These are phyloP conservation scores for Lactarius akahatsu DNA, from an alignment of 768 basidiomycete genomes.

Conservation along the genomic window DNA sequence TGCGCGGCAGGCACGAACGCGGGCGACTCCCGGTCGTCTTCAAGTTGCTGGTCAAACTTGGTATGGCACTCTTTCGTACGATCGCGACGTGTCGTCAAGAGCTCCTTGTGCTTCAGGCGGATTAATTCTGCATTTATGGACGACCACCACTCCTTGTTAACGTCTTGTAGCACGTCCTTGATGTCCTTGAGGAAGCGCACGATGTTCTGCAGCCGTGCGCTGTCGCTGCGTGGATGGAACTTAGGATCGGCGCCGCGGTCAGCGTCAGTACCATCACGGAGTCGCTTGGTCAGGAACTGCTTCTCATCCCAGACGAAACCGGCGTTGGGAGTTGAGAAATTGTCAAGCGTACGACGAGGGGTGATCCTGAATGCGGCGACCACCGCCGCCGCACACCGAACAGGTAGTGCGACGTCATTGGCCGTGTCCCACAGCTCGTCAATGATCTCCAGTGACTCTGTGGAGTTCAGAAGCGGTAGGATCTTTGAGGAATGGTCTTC, in stretches of 20 bases:
- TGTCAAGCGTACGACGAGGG: no score
- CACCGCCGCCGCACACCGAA: not conserved
- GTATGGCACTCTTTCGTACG: not conserved
- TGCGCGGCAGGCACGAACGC: not conserved
- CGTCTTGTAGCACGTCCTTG: not conserved
- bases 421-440: not conserved
- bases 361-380: not conserved
- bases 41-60: not conserved
- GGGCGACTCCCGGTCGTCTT: no score
- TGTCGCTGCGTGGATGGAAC: not conserved
- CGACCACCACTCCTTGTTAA: not conserved
- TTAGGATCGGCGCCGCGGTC: not conserved
- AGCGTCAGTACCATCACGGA: no score
- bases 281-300: no score
- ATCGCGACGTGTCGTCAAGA: not conserved
- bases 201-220: not conserved
- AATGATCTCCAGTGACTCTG: not conserved
- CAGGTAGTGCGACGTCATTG: not conserved
- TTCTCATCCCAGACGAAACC: no score
- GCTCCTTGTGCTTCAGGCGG: not conserved
- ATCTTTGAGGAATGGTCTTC: not conserved
- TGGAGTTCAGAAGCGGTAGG: not conserved
- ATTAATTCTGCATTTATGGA: not conserved
- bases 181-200: not conserved
- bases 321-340: no score